Base-by-base conservation (phyloP, 2,329 filamentous ascomycete species). In the Monilinia laxa region DNA sequence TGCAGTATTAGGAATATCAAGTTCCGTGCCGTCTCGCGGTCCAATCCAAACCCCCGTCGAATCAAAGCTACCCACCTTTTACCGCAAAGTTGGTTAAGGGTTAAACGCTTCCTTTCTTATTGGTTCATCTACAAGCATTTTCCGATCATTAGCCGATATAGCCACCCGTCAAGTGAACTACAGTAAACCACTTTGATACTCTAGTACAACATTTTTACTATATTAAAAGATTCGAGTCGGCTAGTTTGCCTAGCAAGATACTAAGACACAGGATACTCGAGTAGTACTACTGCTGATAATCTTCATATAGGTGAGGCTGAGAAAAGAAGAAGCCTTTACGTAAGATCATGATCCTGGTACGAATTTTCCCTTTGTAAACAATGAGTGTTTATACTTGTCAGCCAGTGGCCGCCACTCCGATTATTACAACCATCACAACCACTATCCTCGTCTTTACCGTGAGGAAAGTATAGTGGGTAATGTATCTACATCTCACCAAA, bases 291-390 rank as follows among this genome's bases (percentile, higher is more conserved):
- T 20, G 45, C 45, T 47, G 45, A 47, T 20, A n/a, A 47, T 9
- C 18, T 47, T 5, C 18, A 47, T 47, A 47, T 51, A 23, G 47
- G 47, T 40, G 38, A 40, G 38, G 38, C 38, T 40, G 38, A 40
- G 10, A 51, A 11, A 12, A 23, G 42, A 49, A 35, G 42, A n/a
- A n/a, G 25, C 25, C 31, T 38, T 47, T 49, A 49, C 42, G 56
- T 58, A 49, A 11, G 42, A 47, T 60, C 25, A 35, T 31, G n/a
- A 59, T 59, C 56, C 56, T 47, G 25, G 18, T 47, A 16, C 14
- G 14, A 35, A 35, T 2, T 16, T 23, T 10, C 12, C 18, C 16
- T 58, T 40, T 28, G 28, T 20, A 6, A 40, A 40, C 38, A 14
- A 4, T 20, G n/a, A 18, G 9, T 4, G 23, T 23, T 23, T 16